phyloP scores from a whole-genome alignment of 208 protist genomes.

The Porcisia deanei region DNA sequence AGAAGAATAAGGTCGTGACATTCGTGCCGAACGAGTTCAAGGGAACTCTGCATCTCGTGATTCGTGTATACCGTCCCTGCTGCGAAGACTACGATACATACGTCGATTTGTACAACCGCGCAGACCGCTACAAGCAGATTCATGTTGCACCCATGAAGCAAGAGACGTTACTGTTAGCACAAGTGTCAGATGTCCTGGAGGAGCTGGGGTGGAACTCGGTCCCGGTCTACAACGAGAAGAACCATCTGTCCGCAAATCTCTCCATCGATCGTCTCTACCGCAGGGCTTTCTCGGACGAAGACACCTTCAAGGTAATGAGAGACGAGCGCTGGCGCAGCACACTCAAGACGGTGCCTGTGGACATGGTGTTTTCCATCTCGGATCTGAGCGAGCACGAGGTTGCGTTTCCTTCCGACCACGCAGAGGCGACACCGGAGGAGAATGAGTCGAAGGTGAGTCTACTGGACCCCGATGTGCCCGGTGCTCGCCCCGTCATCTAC shows the following conservation, averaged over 20 bases:
- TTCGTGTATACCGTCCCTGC: conserved; percentile 69
- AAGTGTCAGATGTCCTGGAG: conserved; percentile 75
- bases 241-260: conserved; percentile 27
- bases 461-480: conserved; percentile 67
- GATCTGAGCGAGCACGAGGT: conserved; percentile 73
- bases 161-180: conserved; percentile 74
- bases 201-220: conserved; percentile 75
- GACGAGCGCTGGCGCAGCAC: conserved; percentile 46
- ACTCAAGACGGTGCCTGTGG: conserved; percentile 60
- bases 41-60: conserved; percentile 64
- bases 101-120: conserved; percentile 78
- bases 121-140: conserved; percentile 78
- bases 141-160: conserved; percentile 88
- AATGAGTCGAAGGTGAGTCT: conserved; percentile 82
- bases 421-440: conserved; percentile 60
- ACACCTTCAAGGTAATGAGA: conserved; percentile 51
- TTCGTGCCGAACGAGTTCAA: conserved; percentile 86
- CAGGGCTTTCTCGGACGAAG: conserved; percentile 49
- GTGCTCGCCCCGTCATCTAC: conserved; percentile 49
- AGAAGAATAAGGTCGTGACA: conserved; percentile 62
- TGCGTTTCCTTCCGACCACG: conserved; percentile 61
- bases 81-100: conserved; percentile 86
- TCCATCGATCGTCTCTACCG: conserved; percentile 49
- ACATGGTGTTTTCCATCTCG: conserved; percentile 54
- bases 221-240: conserved; percentile 33